phyloP scores from a whole-genome alignment of 2,329 filamentous ascomycete species.

The Sporothrix schenckii region DNA sequence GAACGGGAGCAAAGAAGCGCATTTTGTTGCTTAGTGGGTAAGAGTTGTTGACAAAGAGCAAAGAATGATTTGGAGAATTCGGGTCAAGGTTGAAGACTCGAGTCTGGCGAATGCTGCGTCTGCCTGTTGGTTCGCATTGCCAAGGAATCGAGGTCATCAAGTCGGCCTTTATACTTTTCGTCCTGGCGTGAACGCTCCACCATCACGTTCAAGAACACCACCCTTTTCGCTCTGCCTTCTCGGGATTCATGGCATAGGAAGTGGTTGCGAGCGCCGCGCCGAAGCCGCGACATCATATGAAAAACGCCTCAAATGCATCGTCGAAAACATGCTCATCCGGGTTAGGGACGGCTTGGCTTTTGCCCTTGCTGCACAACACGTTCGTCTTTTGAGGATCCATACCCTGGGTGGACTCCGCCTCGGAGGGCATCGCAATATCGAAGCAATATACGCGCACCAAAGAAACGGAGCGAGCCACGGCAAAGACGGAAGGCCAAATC shows the following conservation, averaged over 20 bases:
- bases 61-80: not conserved
- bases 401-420: not conserved
- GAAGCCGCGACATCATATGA: not conserved
- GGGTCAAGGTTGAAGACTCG: not conserved
- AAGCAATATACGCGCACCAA: conserved; percentile 28
- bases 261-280: not conserved
- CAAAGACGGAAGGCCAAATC: conserved; percentile 20
- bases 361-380: not conserved
- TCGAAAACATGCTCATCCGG: conserved; percentile 13
- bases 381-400: not conserved
- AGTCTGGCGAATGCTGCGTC: not conserved
- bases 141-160: not conserved
- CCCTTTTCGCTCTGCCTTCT: not conserved
- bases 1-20: conserved; percentile 30
- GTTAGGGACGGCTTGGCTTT: conserved; percentile 24
- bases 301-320: too few species aligned
- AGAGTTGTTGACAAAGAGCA: too few species aligned
- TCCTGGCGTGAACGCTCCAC: not conserved
- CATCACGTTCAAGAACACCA: not conserved
- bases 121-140: not conserved
- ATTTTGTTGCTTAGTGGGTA: conserved; percentile 15
- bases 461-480: conserved; percentile 20
- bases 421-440: conserved; percentile 26
- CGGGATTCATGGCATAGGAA: not conserved
- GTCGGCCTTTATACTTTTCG: conserved; percentile 7